A percentile compares a stretch with the other conserved stretches of the same genome.
phyloP scores from a whole-genome alignment of 2,329 filamentous ascomycete species.

The Colletotrichum viniferum region DNA sequence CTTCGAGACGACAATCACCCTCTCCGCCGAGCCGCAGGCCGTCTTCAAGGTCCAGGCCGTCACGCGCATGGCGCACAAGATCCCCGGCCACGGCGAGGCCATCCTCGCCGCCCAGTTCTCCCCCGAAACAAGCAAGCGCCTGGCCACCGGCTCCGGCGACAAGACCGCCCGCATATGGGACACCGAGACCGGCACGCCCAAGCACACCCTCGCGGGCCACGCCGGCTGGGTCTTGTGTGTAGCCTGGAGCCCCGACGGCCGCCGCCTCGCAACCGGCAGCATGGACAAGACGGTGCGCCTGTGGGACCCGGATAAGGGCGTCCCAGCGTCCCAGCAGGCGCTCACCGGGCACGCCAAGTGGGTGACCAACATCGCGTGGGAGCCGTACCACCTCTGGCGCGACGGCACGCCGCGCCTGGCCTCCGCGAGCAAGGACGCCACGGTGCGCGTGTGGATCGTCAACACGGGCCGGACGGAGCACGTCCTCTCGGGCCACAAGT shows the following conservation, averaged over 20 bases:
- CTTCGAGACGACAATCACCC: slow-evolving; percentile 58
- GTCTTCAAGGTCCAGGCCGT: slow-evolving; percentile 94
- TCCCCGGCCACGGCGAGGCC: slow-evolving; percentile 89
- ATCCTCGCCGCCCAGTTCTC: slow-evolving; percentile 89
- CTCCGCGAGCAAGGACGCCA: slow-evolving; percentile 88
- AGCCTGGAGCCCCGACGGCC: slow-evolving; percentile 84
- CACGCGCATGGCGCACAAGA: slow-evolving; percentile 85
- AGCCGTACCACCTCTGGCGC: slow-evolving; percentile 86
- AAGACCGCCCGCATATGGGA: slow-evolving; percentile 94
- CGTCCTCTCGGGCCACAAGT: slow-evolving; percentile 87
- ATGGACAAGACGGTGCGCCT: slow-evolving; percentile 93
- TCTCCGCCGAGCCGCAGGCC: slow-evolving; percentile 78
- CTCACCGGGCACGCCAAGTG: slow-evolving; percentile 89
- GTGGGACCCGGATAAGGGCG: slow-evolving; percentile 86
- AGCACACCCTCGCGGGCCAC: slow-evolving; percentile 85
- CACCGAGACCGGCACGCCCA: slow-evolving; percentile 88
- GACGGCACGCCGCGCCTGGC: slow-evolving; percentile 79
- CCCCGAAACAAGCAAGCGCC: slow-evolving; percentile 73
- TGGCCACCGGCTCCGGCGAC: slow-evolving; percentile 91
- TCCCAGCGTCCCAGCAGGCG: slow-evolving; percentile 64
- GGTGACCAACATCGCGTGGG: slow-evolving; percentile 83
- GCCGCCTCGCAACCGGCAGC: slow-evolving; percentile 82
- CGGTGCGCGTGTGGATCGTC: slow-evolving; percentile 85
- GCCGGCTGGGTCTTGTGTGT: slow-evolving; percentile 89
- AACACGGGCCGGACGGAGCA: slow-evolving; percentile 80